Conservation (phyloP, 2,329 filamentous ascomycete species). For the Sarocladium kiliense region DNA sequence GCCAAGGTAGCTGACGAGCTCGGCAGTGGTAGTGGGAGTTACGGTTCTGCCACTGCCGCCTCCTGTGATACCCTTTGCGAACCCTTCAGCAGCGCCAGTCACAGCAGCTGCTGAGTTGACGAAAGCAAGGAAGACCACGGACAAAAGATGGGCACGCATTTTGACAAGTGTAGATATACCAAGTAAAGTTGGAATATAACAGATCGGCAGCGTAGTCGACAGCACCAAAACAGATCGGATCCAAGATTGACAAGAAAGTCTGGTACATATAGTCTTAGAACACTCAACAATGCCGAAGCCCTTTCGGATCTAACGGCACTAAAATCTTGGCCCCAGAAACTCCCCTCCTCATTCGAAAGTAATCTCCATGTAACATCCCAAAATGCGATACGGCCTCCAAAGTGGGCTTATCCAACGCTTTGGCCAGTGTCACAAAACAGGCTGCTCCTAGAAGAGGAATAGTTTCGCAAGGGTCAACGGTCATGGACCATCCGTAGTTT, state of each 20-base stretch:
- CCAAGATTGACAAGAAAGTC: neutral
- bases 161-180: neutral
- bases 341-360: neutral
- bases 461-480: neutral
- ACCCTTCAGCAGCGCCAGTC: conserved; percentile 34
- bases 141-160: neutral
- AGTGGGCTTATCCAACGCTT: too few relatives aligned
- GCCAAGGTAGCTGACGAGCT: conserved; percentile 55
- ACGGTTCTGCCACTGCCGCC: conserved; percentile 50
- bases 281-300: neutral
- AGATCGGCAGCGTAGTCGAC: neutral
- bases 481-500: neutral
- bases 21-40: conserved; percentile 45
- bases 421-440: neutral
- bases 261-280: neutral
- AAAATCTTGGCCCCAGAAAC: neutral
- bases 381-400: neutral
- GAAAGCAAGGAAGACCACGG: conserved; percentile 14
- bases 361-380: neutral
- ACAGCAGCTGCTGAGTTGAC: conserved; percentile 23
- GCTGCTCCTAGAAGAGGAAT: neutral
- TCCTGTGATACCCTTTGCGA: conserved; percentile 50
- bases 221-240: neutral
- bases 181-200: neutral
- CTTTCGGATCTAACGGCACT: neutral